Base-by-base conservation (phyloP, 2,329 filamentous ascomycete species). In the Claviceps sp. region DNA sequence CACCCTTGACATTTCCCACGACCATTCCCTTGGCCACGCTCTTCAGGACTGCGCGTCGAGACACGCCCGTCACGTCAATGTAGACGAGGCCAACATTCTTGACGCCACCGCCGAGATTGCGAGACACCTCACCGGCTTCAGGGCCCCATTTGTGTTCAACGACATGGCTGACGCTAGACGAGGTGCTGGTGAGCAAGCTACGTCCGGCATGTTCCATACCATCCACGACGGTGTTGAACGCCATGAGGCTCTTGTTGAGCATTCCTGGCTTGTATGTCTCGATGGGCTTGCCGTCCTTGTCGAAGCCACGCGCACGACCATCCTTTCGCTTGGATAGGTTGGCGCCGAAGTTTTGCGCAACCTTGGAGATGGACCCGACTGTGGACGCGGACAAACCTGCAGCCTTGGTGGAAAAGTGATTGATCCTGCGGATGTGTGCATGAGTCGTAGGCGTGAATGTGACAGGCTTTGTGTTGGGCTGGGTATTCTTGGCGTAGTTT, bases 11-110 rank as follows among this genome's bases (percentile, higher is more conserved):
- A 57, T 82, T 82, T 38, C 88, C 88, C 5, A 94, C 82, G 0
- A 94, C 84, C 93, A 98, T 97, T 42, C 93, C 89, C 72, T 95
- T 96, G 20, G 90, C 93, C 1, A 97, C 93, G 43, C 85, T 88
- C 74, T 96, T 98, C 64, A 98, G 79, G 44, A 98, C 81, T 0
- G 93, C 93, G 55, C 84, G 81, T 43, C 93, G 78, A 52, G 87
- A 95, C 1, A 98, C 93, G 38, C 93, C 93, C 0, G 90, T 85
- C 1, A 94, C 91, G 61, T 98, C 93, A 55, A 98, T 95, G 65
- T 98, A 98, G 37, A 98, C 93, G 30, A 98, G 75, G 5, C 90
- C 93, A 7, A 97, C 93, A 58, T 97, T 98, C 75, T 93, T 95
- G 61, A 96, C 83, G 24, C 90, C 91, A 5, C 88, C 84, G 1